Evolutionary conservation across 805 yeast genomes (phyloP).

Genomic region (Suhomyces faveliae): DNA sequence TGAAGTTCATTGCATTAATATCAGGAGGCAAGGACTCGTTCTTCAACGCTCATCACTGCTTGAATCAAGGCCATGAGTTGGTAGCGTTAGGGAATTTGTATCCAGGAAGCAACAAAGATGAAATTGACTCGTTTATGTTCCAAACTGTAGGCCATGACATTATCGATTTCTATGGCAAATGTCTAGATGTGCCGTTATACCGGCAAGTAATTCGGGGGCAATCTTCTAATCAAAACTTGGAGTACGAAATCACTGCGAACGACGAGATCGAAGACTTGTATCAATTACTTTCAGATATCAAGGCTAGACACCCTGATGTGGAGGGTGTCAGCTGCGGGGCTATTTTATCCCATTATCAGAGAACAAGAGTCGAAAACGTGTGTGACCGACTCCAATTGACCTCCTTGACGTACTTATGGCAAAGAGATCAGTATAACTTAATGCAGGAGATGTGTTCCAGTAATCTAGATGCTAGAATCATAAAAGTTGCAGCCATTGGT

Average conservation of each 20-base stretch:
- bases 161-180: slow-evolving; percentile 59
- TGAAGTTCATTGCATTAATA: slow-evolving; percentile 90
- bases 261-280: slow-evolving; percentile 90
- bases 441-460: slow-evolving; percentile 78
- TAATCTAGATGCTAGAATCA: slow-evolving; percentile 71
- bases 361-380: slow-evolving; percentile 90
- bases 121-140: slow-evolving; percentile 93
- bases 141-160: slow-evolving; percentile 95
- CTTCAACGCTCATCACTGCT: slow-evolving; percentile 82
- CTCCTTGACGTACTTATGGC: slow-evolving; percentile 84
- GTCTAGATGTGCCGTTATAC: slow-evolving; percentile 79
- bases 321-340: slow-evolving; percentile 95
- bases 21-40: slow-evolving; percentile 98
- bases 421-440: slow-evolving; percentile 73
- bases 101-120: slow-evolving; percentile 55
- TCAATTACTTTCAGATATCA: slow-evolving; percentile 49
- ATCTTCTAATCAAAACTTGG: slow-evolving; percentile 63
- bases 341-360: slow-evolving; percentile 89
- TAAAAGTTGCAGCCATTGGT: slow-evolving; percentile 94
- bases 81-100: slow-evolving; percentile 81
- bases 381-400: slow-evolving; percentile 71
- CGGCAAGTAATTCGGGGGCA: slow-evolving; percentile 61
- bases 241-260: slow-evolving; percentile 61
- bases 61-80: slow-evolving; percentile 81
- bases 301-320: slow-evolving; percentile 60